Conservation (phyloP, 225 moss, liverwort and hornwort genomes). For the Thuidium tamariscinum region DNA sequence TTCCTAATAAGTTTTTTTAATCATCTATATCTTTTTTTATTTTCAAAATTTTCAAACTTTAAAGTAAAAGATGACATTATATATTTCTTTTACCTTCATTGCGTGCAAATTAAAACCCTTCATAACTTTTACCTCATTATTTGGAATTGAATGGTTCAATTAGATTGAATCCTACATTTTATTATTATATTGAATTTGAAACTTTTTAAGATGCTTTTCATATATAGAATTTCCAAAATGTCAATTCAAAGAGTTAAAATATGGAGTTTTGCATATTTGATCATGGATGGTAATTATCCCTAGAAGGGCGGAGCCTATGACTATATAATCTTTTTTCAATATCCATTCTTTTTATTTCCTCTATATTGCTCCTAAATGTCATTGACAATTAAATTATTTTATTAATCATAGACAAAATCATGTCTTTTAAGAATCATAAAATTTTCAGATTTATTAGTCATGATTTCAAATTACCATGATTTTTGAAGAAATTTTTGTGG, state of each 20-base stretch:
- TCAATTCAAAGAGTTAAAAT: fast-evolving
- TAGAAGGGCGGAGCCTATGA: fast-evolving
- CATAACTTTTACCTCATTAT: too few relatives aligned
- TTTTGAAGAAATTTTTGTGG: background rate
- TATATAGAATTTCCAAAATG: background rate
- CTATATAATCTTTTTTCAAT: background rate
- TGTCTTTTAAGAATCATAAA: background rate
- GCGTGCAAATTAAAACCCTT: too few relatives aligned
- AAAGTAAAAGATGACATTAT: too few relatives aligned
- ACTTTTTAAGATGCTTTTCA: background rate
- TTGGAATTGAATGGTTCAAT: too few relatives aligned
- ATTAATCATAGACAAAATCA: background rate
- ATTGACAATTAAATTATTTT: background rate
- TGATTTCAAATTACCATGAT: background rate
- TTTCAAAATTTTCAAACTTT: too few relatives aligned
- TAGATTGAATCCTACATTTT: background rate
- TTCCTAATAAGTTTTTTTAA: too few relatives aligned
- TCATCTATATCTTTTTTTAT: too few relatives aligned
- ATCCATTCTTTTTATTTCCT: background rate
- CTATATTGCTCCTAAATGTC: background rate
- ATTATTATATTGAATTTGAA: background rate
- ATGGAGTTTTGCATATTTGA: background rate
- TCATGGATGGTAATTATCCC: background rate
- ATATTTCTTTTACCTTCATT: too few relatives aligned
- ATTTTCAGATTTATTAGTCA: background rate